phyloP scores from a whole-genome alignment of 768 basidiomycete species.

The Dioszegia crocea region DNA sequence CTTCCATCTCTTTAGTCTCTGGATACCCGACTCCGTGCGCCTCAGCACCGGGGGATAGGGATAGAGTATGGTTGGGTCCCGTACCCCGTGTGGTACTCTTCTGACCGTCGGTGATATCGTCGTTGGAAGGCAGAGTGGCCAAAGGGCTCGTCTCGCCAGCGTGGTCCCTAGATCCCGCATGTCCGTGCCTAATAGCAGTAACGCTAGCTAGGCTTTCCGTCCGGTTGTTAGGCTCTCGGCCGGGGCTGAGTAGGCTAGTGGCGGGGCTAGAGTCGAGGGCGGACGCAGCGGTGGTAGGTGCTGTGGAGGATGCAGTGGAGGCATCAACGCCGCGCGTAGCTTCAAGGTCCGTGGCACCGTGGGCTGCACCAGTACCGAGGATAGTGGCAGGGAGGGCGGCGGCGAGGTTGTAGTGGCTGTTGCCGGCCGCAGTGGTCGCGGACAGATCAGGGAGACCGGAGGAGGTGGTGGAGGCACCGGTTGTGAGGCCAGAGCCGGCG shows the following conservation, averaged over 20 bases:
- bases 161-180: slow-evolving; percentile 23
- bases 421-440: not conserved
- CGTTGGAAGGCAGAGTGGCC: not conserved
- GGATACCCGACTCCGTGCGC: slow-evolving; percentile 39
- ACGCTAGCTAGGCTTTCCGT: slow-evolving; percentile 18
- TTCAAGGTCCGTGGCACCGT: slow-evolving; percentile 34
- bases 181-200: slow-evolving; percentile 40
- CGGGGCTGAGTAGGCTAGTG: not conserved
- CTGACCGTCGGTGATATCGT: not conserved
- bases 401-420: not conserved
- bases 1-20: slow-evolving; percentile 16
- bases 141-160: not conserved
- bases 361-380: slow-evolving; percentile 12
- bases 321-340: slow-evolving; percentile 15
- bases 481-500: not conserved
- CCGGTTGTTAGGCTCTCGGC: not conserved
- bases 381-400: not conserved
- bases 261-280: not conserved
- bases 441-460: not conserved
- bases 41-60: slow-evolving; percentile 26
- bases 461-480: not conserved
- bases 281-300: not conserved
- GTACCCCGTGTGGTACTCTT: slow-evolving; percentile 1
- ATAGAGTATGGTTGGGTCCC: slow-evolving; percentile 1
- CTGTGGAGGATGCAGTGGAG: not conserved